Conservation (phyloP, 1,284 basidiomycete genomes). For the Apiotrichum gracile region DNA sequence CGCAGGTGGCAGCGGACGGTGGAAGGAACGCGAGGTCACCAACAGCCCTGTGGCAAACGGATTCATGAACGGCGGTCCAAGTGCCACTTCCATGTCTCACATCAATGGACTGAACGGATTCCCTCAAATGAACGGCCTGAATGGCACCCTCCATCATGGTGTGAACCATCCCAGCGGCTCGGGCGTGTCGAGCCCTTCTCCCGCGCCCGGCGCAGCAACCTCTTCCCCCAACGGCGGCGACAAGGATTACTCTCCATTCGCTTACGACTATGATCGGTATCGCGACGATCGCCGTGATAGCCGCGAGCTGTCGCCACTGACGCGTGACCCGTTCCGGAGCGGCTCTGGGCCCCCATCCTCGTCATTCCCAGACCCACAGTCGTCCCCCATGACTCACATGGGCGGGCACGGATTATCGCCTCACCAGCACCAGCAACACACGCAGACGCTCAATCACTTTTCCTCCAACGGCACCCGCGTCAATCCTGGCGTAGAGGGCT, state of each 20-base stretch:
- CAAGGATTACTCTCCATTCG: background rate
- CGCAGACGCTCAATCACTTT: background rate
- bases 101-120: background rate
- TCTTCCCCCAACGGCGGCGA: background rate
- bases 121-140: background rate
- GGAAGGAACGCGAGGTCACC: background rate
- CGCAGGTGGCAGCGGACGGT: background rate
- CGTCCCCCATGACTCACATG: no score
- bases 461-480: background rate
- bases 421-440: no score
- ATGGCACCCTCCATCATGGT: background rate
- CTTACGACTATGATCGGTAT: background rate
- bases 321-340: background rate
- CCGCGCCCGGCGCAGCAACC: background rate
- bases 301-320: background rate
- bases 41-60: background rate
- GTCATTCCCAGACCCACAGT: background rate
- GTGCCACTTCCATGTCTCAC: background rate
- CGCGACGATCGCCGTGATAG: background rate
- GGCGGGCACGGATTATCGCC: no score
- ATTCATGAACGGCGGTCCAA: background rate
- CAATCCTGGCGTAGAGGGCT: slow-evolving; percentile 3
- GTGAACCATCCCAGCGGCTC: background rate
- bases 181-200: background rate
- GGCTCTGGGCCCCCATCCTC: background rate